These are phyloP conservation scores for Acacia confusa DNA, from an alignment of 306 rosid genomes.

Conservation along the genomic window DNA sequence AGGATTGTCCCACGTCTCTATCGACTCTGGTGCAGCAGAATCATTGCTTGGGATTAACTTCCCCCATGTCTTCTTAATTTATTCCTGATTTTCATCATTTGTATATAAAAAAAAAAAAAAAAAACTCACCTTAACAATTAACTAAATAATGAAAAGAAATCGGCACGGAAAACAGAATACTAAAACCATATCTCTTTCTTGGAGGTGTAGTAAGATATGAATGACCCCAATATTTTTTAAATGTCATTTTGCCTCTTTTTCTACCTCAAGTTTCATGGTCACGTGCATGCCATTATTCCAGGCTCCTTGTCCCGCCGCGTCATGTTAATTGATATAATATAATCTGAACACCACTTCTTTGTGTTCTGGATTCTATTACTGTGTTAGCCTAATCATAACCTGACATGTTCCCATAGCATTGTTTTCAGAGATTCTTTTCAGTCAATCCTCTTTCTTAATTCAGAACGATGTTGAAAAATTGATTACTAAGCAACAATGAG, in stretches of 20 bases:
- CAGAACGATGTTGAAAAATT: not conserved
- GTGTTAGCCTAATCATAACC: not conserved
- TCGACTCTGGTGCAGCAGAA: too few species aligned
- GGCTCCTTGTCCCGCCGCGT: not conserved
- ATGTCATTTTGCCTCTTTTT: not conserved
- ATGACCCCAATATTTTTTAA: not conserved
- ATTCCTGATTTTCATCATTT: too few species aligned
- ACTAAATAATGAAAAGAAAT: too few species aligned
- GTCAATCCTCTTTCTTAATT: not conserved
- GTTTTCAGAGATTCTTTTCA: not conserved
- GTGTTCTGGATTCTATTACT: too few species aligned
- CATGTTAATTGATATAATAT: not conserved
- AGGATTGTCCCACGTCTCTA: too few species aligned
- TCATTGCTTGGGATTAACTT: too few species aligned
- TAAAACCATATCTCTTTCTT: not conserved
- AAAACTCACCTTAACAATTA: too few species aligned
- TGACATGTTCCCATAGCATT: not conserved
- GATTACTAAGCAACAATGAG: not conserved
- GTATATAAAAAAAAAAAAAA: too few species aligned
- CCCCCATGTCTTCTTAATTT: too few species aligned
- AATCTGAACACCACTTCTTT: not conserved
- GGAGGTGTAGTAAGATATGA: not conserved
- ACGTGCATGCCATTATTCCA: not conserved
- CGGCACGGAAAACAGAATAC: not conserved
- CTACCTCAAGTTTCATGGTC: not conserved